These are phyloP conservation scores for Rhynchospora pubera DNA, from an alignment of 176 grass and related monocot genomes.

Conservation along the genomic window DNA sequence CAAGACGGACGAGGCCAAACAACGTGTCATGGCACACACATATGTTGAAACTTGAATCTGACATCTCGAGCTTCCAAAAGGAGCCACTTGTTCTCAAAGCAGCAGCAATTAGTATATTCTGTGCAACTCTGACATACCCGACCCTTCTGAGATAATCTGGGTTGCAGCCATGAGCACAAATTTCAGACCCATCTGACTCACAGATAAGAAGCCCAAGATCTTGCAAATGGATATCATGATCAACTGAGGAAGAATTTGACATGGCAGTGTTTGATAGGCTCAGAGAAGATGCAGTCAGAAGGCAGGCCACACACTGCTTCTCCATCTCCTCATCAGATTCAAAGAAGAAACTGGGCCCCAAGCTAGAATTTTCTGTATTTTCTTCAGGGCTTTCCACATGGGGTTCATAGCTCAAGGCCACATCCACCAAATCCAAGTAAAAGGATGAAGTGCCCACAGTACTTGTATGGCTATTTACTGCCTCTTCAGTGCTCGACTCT, in stretches of 20 bases:
- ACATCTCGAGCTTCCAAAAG: conserved; percentile 83
- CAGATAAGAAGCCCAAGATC: conserved; percentile 87
- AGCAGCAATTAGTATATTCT: conserved; percentile 57
- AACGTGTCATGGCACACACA: conserved; percentile 70
- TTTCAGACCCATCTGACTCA: conserved; percentile 41
- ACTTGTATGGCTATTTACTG: conserved; percentile 21
- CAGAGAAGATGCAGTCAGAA: conserved; percentile 92
- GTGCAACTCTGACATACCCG: conserved; percentile 65
- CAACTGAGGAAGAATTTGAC: conserved; percentile 32
- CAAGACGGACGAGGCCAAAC: conserved; percentile 54
- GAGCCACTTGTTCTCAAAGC: conserved; percentile 40
- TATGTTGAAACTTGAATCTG: conserved; percentile 71
- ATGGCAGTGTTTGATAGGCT: conserved; percentile 62
- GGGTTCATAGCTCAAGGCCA: conserved; percentile 90
- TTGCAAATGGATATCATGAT: conserved; percentile 70
- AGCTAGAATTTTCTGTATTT: conserved; percentile 28
- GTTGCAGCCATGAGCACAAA: conserved; percentile 38
- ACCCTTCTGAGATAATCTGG: conserved; percentile 50
- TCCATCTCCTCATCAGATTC: conserved; percentile 26
- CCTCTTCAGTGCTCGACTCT: conserved; percentile 27
- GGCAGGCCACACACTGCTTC: conserved; percentile 38
- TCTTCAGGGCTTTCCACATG: conserved; percentile 32
- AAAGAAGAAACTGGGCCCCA: conserved; percentile 21
- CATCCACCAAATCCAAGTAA: conserved; percentile 84
- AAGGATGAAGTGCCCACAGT: conserved; percentile 42